Base-by-base conservation (phyloP, 208 protist genomes). In the Acanthamoeba triangularis region DNA sequence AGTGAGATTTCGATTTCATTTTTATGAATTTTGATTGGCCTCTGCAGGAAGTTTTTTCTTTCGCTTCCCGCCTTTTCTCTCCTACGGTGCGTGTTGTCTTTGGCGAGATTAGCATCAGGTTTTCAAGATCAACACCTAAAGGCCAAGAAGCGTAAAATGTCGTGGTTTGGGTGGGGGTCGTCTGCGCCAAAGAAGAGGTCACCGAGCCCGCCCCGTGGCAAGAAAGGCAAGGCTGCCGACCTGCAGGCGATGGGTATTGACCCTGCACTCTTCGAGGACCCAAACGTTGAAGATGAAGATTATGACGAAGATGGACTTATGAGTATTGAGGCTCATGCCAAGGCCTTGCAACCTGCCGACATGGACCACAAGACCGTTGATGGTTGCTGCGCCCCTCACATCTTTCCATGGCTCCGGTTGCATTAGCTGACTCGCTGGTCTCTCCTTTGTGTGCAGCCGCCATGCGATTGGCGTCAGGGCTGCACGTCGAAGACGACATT, bases 401-500 rank as follows among this genome's bases (percentile, higher is more conserved):
- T 33, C 28, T 76, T 33, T 76, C 28, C 33, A 30, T 20, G 41
- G 33, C 44, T 87, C 78, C 37, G 35, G n/a, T 87, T 18, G 18
- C 33, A 44, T 18, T 54, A 59, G 47, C 47, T 52, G 47, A 52
- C 44, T 87, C 41, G 25, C 35, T 41, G 13, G 3, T 37, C n/a
- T 63, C 35, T 90, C 25, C 18, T 90, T 63, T 61, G 63, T 44
- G 14, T 63, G 25, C 82, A 90, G 82, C 35, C 44, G 49, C 49
- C n/a, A 56, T 90, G 82, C 41, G 37, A 30, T 20, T 67, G 37
- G 82, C 82, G 14, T 90, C 54, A 65, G 47, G 87, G 10, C 14
- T 82, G 41, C 59, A 93, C 16, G 59, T 69, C 4, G 63, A 93
- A 30, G 87, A 93, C 20, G 87, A 74, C 30, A 25, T 76, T 44